These are phyloP conservation scores for Rhodotorula graminis DNA, from an alignment of 768 basidiomycete species.

Conservation along the genomic window DNA sequence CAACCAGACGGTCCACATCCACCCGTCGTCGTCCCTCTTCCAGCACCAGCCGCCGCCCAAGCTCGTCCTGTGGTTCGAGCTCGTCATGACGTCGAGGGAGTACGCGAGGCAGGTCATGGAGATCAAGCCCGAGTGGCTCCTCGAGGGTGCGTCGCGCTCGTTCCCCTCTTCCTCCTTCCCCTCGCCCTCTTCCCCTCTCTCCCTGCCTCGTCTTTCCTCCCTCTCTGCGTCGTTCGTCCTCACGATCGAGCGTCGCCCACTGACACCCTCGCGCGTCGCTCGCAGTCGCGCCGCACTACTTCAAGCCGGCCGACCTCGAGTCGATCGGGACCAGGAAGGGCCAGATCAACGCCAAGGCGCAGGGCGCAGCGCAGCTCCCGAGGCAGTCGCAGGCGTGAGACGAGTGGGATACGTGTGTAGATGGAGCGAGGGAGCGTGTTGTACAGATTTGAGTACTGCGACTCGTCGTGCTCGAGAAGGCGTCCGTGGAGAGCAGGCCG, in stretches of 20 bases:
- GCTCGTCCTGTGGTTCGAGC: slow-evolving; percentile 87
- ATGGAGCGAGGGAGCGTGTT: not conserved
- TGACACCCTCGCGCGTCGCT: not conserved
- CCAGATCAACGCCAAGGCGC: slow-evolving; percentile 29
- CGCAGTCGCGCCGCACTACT: slow-evolving; percentile 91
- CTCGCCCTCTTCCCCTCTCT: too few relatives aligned
- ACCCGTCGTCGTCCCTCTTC: slow-evolving; percentile 92
- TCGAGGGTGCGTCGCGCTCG: slow-evolving; percentile 63
- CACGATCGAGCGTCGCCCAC: not conserved
- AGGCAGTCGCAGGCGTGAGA: not conserved
- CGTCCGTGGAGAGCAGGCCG: too few relatives aligned
- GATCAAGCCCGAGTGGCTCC: slow-evolving; percentile 88
- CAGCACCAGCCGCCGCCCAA: slow-evolving; percentile 90
- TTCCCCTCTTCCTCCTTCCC: too few relatives aligned
- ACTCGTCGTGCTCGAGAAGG: too few relatives aligned
- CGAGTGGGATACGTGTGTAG: too few relatives aligned
- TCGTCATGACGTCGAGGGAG: slow-evolving; percentile 95
- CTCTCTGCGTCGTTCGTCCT: slow-evolving; percentile 13
- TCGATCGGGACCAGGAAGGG: slow-evolving; percentile 37
- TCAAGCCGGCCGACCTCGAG: slow-evolving; percentile 58
- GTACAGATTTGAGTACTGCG: too few relatives aligned
- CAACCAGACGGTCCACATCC: slow-evolving; percentile 91
- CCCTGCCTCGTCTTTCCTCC: too few relatives aligned
- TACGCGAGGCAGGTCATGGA: slow-evolving; percentile 98
- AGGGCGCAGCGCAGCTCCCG: slow-evolving; percentile 25